Evolutionary conservation across 2,329 filamentous ascomycete genomes (phyloP), one percentile per base, ranked within the genome.

Genomic region (Fusarium bactridioides): DNA sequence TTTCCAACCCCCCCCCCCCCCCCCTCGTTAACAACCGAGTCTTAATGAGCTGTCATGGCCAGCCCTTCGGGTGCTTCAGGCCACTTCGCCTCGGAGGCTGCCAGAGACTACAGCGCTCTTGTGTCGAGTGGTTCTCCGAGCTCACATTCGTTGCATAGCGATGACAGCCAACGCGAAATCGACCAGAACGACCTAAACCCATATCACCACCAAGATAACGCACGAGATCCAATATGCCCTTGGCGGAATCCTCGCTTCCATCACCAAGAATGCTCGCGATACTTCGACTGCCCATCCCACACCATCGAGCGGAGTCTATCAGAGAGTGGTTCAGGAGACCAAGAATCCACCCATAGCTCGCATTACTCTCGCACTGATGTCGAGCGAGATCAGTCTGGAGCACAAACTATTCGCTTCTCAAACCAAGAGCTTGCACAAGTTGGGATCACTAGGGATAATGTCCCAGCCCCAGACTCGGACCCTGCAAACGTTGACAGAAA

Each of bases 201-300:
- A 40, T n/a, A 54, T 54, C 50, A 44, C 43, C 21, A 27, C 25
- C 56, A 59, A 59, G 37, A 53, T 25, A 31, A 56, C 21, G 61
- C 50, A 56, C 70, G 51, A 35, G 45, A 66, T 12, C 40, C 53
- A 41, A 53, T 56, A 35, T 86, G 84, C 64, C 80, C 73, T 40
- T 85, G 83, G 80, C 81, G 80, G 55, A 84, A 80, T 15, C 27
- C 75, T 23, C 77, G 78, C 19, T 84, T 80, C 48, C 74, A 84
- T 70, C 80, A 84, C 56, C 80, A 82, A 54, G 85, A 87, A 76
- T 86, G 85, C 74, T 81, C 81, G 16, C 82, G 81, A 51, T 87
- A 81, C 75, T 82, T 85, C 63, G 86, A 87, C 77, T 87, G 85
- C 47, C 86, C 85, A 37, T 82, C 84, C 8, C 86, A 87, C 63